phyloP scores from a whole-genome alignment of 306 rosid species.

The Medicago lupulina region DNA sequence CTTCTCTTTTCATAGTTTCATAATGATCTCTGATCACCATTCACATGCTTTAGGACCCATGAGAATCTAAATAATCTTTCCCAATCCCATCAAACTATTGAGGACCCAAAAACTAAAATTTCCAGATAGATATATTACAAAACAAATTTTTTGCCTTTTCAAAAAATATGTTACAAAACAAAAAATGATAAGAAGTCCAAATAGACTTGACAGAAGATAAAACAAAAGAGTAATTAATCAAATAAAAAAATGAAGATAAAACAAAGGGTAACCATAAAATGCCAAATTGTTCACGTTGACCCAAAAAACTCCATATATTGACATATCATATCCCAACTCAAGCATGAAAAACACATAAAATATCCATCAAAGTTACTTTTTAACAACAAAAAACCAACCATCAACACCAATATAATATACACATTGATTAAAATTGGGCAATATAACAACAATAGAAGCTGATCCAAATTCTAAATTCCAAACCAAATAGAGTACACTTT shows the following conservation, averaged over 20 bases:
- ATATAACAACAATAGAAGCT: constrained; percentile 16
- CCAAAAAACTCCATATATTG: neutral
- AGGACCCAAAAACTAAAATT: constrained; percentile 17
- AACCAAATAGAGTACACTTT: constrained; percentile 22
- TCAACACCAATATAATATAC: constrained; percentile 34
- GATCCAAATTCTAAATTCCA: neutral
- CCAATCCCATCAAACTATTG: constrained; percentile 31
- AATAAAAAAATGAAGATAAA: constrained; percentile 14
- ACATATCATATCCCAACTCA: constrained; percentile 23
- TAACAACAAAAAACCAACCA: no score
- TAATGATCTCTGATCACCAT: constrained; percentile 30
- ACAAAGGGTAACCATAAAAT: constrained; percentile 44
- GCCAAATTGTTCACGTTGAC: constrained; percentile 50
- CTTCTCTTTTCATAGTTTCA: constrained; percentile 24
- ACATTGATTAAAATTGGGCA: constrained; percentile 8
- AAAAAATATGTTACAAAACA: neutral
- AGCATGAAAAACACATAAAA: constrained; percentile 24
- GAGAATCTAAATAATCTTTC: constrained; percentile 26
- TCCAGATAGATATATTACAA: constrained; percentile 10
- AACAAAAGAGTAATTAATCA: constrained; percentile 34
- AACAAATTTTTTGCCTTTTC: neutral
- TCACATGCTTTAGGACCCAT: constrained; percentile 51
- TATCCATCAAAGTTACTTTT: no score
- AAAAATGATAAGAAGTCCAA: constrained; percentile 26
- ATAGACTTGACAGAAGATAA: constrained; percentile 46